Evolutionary conservation across 768 basidiomycete species (phyloP), one percentile per base, ranked within the genome.

Genomic region (Phlebiopsis gigantea): DNA sequence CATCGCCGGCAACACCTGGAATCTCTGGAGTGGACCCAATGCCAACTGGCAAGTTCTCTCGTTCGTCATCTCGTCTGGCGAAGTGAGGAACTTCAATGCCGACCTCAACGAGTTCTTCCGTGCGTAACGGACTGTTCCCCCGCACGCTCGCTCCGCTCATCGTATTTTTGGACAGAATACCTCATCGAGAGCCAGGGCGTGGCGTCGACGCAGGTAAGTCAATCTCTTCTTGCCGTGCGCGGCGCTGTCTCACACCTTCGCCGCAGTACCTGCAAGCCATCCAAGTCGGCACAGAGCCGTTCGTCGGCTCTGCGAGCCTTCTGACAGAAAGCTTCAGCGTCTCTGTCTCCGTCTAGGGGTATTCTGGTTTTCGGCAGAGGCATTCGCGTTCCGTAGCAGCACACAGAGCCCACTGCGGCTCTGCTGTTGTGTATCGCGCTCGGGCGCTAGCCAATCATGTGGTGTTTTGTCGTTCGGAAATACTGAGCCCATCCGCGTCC

Each of bases 51-150:
- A 82, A 66, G 80, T 81, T 12, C 66, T 79, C 58, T 81, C 80
- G 8, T 84, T 84, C 68, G 77, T 83, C 61, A 78, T 73, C 60
- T 66, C 71, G 1, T 54, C 68, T 2, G 80, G 77, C 0, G 67
- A 82, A 61, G 73, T 84, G 66, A 78, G 65, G 39, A 65, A 74
- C 63, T 84, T 83, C 72, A 73, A 66, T 55, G 78, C 63, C 21
- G 80, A 83, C 61, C 67, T 84, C 63, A 79, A 78, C 46, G 75
- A 66, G 21, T 83, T 84, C 70, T 81, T 84, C 69, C 65, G 81
- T 83, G 55, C 55, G 77, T 63, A 10, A 39, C 17, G 2, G 17
- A 26, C 17, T 31, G 17, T 8, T 22, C 7, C 39, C 15, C 39
- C 17, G 26, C 41, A 21, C 46, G 21, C 45, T 25, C 14, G 17